Evolutionary conservation across 257 asterid genomes (phyloP).

Genomic region (Verbena officinalis): DNA sequence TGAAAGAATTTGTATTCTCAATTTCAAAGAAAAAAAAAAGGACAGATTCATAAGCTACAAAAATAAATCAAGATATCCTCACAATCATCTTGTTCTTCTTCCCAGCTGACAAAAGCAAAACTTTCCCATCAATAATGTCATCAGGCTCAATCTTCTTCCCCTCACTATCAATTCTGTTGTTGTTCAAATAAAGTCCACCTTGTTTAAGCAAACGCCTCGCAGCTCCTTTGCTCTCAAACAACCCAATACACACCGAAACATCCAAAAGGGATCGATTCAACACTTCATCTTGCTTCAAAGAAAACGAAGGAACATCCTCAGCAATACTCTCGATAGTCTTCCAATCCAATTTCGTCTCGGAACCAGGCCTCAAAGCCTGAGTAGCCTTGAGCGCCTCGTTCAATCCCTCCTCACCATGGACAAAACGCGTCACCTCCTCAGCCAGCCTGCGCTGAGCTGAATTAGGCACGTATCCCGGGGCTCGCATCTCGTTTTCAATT

Average conservation of each 20-base stretch:
- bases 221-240: slow-evolving; percentile 89
- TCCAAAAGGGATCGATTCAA: slow-evolving; percentile 62
- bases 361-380: slow-evolving; percentile 87
- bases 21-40: slow-evolving; percentile 1
- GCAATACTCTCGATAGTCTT: slow-evolving; percentile 72
- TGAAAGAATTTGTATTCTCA: not conserved
- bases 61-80: slow-evolving; percentile 55
- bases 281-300: slow-evolving; percentile 53
- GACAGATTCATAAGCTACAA: too few relatives aligned
- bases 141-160: slow-evolving; percentile 70
- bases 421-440: slow-evolving; percentile 92
- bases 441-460: slow-evolving; percentile 85
- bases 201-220: slow-evolving; percentile 88
- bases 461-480: slow-evolving; percentile 65
- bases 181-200: slow-evolving; percentile 92
- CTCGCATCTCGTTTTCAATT: slow-evolving; percentile 60
- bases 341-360: slow-evolving; percentile 67
- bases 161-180: slow-evolving; percentile 70
- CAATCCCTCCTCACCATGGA: slow-evolving; percentile 85
- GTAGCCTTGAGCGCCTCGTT: slow-evolving; percentile 81
- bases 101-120: slow-evolving; percentile 86
- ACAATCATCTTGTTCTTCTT: slow-evolving; percentile 95
- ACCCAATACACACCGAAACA: slow-evolving; percentile 64
- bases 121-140: slow-evolving; percentile 79
- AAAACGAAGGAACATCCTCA: slow-evolving; percentile 75